These are phyloP conservation scores for Pseudopyricularia javanii DNA, from an alignment of 2,329 filamentous ascomycete genomes.

Conservation along the genomic window DNA sequence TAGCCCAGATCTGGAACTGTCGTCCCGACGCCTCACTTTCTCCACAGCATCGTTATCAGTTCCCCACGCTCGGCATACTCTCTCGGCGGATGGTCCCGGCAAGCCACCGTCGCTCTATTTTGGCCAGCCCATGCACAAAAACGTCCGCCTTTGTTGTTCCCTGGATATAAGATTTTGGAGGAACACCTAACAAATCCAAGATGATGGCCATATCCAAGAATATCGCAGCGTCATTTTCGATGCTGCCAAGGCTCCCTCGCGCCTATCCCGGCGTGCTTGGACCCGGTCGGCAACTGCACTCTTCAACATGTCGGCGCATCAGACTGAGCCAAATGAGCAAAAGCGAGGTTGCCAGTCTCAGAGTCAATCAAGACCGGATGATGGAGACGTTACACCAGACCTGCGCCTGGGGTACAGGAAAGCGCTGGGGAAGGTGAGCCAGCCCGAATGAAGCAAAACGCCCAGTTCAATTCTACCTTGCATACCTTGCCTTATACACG, in stretches of 20 bases:
- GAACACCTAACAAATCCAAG: too few species aligned
- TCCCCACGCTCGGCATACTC: neutral
- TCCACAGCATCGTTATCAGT: neutral
- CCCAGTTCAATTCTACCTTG: too few species aligned
- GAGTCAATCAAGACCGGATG: slow-evolving; percentile 5
- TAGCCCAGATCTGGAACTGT: too few species aligned
- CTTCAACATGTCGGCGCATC: neutral
- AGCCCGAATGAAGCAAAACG: neutral
- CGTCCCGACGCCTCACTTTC: too few species aligned
- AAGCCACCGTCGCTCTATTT: too few species aligned
- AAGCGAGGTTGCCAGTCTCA: slow-evolving; percentile 1
- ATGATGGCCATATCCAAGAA: too few species aligned
- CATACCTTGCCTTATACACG: too few species aligned
- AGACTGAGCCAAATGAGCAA: neutral
- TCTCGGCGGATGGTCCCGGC: neutral
- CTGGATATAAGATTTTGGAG: too few species aligned
- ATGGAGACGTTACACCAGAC: slow-evolving; percentile 8
- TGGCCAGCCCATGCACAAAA: too few species aligned
- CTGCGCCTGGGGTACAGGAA: slow-evolving; percentile 23
- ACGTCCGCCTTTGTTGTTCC: too few species aligned
- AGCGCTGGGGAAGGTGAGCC: slow-evolving; percentile 52
- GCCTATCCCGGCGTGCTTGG: neutral
- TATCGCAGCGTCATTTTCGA: too few species aligned
- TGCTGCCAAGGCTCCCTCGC: neutral
- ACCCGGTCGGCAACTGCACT: neutral